Base-by-base conservation (phyloP, 2,329 filamentous ascomycete genomes). In the Aspergillus puulaauensis region DNA sequence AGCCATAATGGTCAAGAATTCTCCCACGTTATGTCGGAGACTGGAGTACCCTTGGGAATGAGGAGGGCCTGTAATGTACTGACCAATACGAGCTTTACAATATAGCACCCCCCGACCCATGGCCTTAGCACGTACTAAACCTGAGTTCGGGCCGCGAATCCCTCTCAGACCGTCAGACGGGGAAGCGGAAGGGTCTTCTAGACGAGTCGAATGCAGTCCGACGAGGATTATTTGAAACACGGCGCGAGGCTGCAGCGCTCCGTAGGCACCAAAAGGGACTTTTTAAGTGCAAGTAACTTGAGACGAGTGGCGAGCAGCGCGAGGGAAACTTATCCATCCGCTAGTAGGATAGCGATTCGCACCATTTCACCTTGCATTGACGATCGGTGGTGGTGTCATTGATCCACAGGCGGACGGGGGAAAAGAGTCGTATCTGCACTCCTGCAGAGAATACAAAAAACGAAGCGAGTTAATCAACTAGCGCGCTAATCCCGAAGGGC, bases 331-430 rank as follows among this genome's bases (percentile, higher is more conserved):
- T 14, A 47, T 45, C 27, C 24, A 52, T 27, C 41, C 41, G 54
- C 48, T 46, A 52, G 52, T 8, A 48, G 44, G 40, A 47, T 35
- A 47, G 40, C 5, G 37, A 49, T 58, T 54, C 47, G 48, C 56
- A 58, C 51, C 56, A 49, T 58, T 52, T 51, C 56, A 52, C 31
- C 33, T 39, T 52, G 53, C 52, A 55, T 57, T 48, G 60, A 56
- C 58, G 58, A 62, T 61, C 56, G 35, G 56, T 56, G 56, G 58
- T 62, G 58, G 58, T 57, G 52, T 60, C 46, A 59, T 61, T 58
- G 58, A 60, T 60, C 60, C 58, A 62, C 53, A 35, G 48, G 43
- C 52, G 37, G 33, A 44, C 40, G 37, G 49, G 47, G 50, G 24
- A 8, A 47, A 21, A 50, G 56, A 58, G 46, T 58, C 51, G 56